A percentile compares a stretch with the other conserved stretches of the same genome.
Evolutionary conservation across 805 yeast genomes (phyloP).

Genomic region (Naumovozyma castellii): DNA sequence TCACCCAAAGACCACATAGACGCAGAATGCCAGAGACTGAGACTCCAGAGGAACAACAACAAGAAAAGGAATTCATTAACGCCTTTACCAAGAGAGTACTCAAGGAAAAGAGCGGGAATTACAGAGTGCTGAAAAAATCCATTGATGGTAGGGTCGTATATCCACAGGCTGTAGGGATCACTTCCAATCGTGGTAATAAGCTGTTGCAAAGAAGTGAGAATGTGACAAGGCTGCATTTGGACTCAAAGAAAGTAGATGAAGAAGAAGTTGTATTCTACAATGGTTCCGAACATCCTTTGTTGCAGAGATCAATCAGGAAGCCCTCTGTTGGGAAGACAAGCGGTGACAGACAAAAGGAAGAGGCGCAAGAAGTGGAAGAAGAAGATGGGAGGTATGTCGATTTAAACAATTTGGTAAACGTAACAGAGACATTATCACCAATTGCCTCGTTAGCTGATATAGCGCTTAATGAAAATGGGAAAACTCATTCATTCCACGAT

Average conservation of each 20-base stretch:
- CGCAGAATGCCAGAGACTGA: background rate
- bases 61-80: conserved; percentile 13
- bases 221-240: conserved; percentile 38
- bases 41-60: background rate
- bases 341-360: conserved; percentile 2
- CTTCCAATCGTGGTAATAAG: conserved; percentile 50
- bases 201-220: conserved; percentile 40
- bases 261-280: conserved; percentile 29
- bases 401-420: conserved; percentile 41
- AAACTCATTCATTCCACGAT: conserved; percentile 48
- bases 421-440: conserved; percentile 61
- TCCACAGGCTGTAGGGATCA: conserved; percentile 27
- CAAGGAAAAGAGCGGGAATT: conserved; percentile 28
- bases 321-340: conserved; percentile 2
- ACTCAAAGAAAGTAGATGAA: conserved; percentile 19
- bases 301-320: conserved; percentile 27
- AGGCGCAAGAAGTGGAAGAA: conserved; percentile 10
- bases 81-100: conserved; percentile 23
- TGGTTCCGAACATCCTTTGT: conserved; percentile 29
- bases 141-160: conserved; percentile 19
- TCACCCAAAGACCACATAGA: background rate
- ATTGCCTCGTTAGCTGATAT: conserved; percentile 74
- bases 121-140: conserved; percentile 23
- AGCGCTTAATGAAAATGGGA: conserved; percentile 57
- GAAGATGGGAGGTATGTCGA: conserved; percentile 25